Base-by-base conservation (phyloP, 2,329 filamentous ascomycete species). In the Neonectria coccinea region DNA sequence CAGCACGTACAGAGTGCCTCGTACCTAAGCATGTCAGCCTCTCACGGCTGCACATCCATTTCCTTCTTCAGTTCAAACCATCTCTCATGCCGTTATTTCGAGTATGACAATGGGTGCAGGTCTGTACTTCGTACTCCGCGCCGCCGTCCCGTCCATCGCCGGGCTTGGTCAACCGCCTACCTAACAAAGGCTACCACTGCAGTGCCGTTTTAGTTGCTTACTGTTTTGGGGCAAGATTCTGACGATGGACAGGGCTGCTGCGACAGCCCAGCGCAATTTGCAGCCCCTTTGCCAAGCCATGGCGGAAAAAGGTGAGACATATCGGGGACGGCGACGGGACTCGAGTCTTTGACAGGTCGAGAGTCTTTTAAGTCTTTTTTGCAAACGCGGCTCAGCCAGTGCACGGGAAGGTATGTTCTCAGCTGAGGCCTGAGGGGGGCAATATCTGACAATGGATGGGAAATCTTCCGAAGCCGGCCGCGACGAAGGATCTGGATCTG, bases 261-360 rank as follows among this genome's bases (percentile, higher is more conserved):
- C 53, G 56, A 59, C 55, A 55, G 53, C 59, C 45, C 64, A 64
- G 67, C 66, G 65, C 67, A 70, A 66, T 62, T 69, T 69, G 61
- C 59, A 64, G 56, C 69, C 67, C 70, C 59, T 56, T 66, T 47
- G 56, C 61, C 62, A 70, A 73, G 66, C 56, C 60, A 52, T 48
- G 57, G 61, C 52, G 53, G 54, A 59, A 53, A 53, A 47, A 50
- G 39, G 65, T 66, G 67, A 72, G 64, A 72, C 61, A 68, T 62
- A 53, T 33, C 42, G 54, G 51, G 6, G 50, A 33, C 47, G 52
- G 54, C 42, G 63, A 65, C 56, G 55, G 59, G 44, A 59, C 18
- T 55, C 62, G 65, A 50, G 48, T 45, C 69, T 69, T 64, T 64
- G 62, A 59, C 59, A 67, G 58, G 70, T 42, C n/a, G 9, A 42